Percentiles rank a stretch among this genome's conserved stretches.
Evolutionary conservation across 1,284 basidiomycete species (phyloP).

Genomic region (Puccinia brachypodii): DNA sequence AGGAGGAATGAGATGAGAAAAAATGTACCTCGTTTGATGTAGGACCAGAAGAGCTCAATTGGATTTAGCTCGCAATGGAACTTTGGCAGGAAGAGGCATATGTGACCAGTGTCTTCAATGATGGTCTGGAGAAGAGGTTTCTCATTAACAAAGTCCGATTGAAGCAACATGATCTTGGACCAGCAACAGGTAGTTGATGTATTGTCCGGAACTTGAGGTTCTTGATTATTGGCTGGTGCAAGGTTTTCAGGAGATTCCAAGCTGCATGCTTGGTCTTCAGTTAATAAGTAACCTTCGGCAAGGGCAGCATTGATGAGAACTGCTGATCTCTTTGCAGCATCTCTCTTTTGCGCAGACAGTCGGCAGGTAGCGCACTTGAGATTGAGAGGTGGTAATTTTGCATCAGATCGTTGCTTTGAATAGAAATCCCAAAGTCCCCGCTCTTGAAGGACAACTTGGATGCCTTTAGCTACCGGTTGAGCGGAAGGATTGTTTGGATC

Average conservation of each 20-base stretch:
- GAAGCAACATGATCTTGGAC: too few relatives aligned
- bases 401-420: neutral
- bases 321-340: neutral
- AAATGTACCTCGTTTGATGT: constrained; percentile 7
- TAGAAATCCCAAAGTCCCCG: neutral
- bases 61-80: constrained; percentile 35
- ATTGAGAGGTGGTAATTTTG: neutral
- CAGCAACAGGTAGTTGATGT: too few relatives aligned
- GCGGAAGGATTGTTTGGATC: neutral
- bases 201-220: too few relatives aligned
- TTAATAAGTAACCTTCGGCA: neutral
- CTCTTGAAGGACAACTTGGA: constrained; percentile 1
- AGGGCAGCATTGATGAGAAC: neutral
- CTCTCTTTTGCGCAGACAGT: neutral
- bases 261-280: constrained; percentile 8
- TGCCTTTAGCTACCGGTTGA: neutral
- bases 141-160: constrained; percentile 1
- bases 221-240: too few relatives aligned
- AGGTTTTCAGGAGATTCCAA: neutral
- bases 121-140: constrained; percentile 22
- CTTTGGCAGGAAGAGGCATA: constrained; percentile 16
- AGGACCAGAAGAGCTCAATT: constrained; percentile 31
- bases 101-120: constrained; percentile 23
- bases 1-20: neutral
- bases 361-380: neutral